Evolutionary conservation across 345 rosid genomes (phyloP).

Genomic region (Firmiana major): DNA sequence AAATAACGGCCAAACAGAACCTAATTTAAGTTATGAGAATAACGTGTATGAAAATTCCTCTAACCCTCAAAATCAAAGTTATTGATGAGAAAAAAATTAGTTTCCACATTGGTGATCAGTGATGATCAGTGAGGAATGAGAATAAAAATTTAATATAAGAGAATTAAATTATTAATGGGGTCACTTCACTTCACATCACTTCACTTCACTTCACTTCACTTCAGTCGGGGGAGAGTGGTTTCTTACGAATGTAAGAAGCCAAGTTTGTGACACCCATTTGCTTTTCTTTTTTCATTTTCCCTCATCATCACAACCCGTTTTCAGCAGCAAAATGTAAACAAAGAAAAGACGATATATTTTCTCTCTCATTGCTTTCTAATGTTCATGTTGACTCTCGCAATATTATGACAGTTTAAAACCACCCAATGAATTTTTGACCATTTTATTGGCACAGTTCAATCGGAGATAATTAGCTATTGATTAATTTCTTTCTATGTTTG

Average conservation of each 20-base stretch:
- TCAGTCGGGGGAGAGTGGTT: slow-evolving; percentile 3
- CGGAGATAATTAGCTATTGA: not conserved
- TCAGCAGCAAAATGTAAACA: not conserved
- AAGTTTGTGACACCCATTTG: slow-evolving; percentile 14
- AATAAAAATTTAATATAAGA: not conserved
- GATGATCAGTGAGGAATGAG: not conserved
- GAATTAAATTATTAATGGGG: not conserved
- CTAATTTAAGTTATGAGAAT: not conserved
- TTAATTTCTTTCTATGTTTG: not conserved
- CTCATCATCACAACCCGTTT: too few relatives aligned
- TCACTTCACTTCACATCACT: slow-evolving; percentile 5
- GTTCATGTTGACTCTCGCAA: not conserved
- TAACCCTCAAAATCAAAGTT: not conserved
- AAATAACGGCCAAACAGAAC: not conserved
- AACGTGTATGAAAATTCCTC: not conserved
- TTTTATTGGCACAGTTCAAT: not conserved
- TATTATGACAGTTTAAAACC: not conserved
- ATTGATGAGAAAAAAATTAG: not conserved
- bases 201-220: slow-evolving; percentile 1
- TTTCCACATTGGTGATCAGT: slow-evolving; percentile 5
- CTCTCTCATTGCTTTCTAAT: not conserved
- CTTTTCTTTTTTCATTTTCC: too few relatives aligned
- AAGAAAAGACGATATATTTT: not conserved
- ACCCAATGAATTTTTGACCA: too few relatives aligned
- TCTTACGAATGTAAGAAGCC: slow-evolving; percentile 17